phyloP scores from a whole-genome alignment of 495 filamentous ascomycete species.

The Oidiodendron maius region DNA sequence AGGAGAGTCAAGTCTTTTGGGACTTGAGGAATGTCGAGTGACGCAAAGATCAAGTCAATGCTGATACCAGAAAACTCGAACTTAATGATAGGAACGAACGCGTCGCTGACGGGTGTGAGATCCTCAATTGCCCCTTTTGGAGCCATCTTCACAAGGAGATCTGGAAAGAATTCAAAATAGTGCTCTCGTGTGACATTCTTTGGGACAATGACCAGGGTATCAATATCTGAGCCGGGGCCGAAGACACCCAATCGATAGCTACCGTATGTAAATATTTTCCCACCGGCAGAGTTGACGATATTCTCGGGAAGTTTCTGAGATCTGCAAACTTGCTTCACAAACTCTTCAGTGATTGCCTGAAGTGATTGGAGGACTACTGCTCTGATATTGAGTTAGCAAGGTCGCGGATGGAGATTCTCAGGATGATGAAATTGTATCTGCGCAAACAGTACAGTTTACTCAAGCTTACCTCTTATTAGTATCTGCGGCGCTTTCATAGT shows the following conservation, averaged over 20 bases:
- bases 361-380: slow-evolving; percentile 56
- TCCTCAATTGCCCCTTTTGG: slow-evolving; percentile 72
- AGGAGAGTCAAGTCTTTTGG: slow-evolving; percentile 67
- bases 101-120: slow-evolving; percentile 80
- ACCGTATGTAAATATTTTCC: slow-evolving; percentile 89
- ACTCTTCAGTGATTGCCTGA: slow-evolving; percentile 73
- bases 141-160: slow-evolving; percentile 65
- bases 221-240: slow-evolving; percentile 94
- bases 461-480: slow-evolving; percentile 65
- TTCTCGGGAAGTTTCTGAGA: slow-evolving; percentile 64
- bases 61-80: slow-evolving; percentile 84
- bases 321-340: slow-evolving; percentile 69
- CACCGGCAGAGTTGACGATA: slow-evolving; percentile 73
- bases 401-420: background rate
- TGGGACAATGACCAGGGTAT: slow-evolving; percentile 87
- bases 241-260: slow-evolving; percentile 93
- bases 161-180: slow-evolving; percentile 85
- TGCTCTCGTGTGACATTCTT: slow-evolving; percentile 81
- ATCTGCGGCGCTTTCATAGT: slow-evolving; percentile 76
- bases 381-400: slow-evolving; percentile 13
- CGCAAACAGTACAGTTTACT: background rate
- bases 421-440: background rate
- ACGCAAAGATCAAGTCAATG: slow-evolving; percentile 91
- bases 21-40: slow-evolving; percentile 65
- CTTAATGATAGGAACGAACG: slow-evolving; percentile 94